Base-by-base conservation (phyloP, 2,329 filamentous ascomycete species). In the Aspergillus intermedius region DNA sequence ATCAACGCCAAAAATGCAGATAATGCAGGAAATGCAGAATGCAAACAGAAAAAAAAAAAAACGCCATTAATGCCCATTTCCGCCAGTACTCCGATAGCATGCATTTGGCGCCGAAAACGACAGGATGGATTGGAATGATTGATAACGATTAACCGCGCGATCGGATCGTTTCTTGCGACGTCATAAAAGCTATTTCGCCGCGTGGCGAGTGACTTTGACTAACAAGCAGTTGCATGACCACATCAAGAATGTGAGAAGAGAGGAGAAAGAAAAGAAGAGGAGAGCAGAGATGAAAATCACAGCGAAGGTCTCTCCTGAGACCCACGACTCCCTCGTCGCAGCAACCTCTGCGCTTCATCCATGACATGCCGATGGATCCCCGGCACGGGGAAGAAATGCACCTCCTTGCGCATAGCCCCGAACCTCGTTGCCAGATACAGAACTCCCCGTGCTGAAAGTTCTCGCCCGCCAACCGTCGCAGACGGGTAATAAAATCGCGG, bases 401-500 rank as follows among this genome's bases (percentile, higher is more conserved):
- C 46, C 39, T 66, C 60, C 42, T 59, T 60, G 10, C 59, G 52
- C 42, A 60, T 23, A 0, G 52, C 46, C 7, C 57, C 62, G 49
- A 67, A 67, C 7, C 54, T 55, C 19, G 53, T 64, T 4, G 60
- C 62, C 9, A 68, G 58, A 45, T 63, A 59, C 23, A 60, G 52
- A 5, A 68, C 63, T 0, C 65, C 65, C 5, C 62, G 52, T 1
- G 59, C 61, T 7, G 63, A 57, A 13, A 62, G 53, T 48, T 64
- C 60, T 7, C 57, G 44, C 3, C 61, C 61, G 13, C 63, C 64
- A 1, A 63, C 59, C 5, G 51, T 48, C 1, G 56, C 52, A 15
- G 58, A 55, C 1, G 64, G 63, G 25, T 60, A 67, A 48, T 64
- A 67, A 44, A 66, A 67, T 10, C 61, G 52, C 13, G 64, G 65